Base-by-base conservation (phyloP, 2,329 filamentous ascomycete genomes). In the Cylindrodendrum hubeiense region DNA sequence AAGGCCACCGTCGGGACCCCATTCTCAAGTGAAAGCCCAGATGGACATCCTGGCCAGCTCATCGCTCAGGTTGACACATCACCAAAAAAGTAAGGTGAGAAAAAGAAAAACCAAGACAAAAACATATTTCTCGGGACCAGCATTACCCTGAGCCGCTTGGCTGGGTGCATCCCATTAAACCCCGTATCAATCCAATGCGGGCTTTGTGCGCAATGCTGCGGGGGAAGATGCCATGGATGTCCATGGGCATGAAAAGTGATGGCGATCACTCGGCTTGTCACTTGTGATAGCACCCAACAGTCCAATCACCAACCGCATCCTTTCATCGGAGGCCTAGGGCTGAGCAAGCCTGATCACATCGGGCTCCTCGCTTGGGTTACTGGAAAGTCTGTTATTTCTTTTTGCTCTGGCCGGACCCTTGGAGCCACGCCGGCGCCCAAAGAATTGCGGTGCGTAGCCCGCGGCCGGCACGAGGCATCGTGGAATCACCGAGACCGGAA, bases 261-360 rank as follows among this genome's bases (percentile, higher is more conserved):
- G 37, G 28, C 58, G 65, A 68, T 72, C 58, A 30, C 30, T 46
- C 56, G 47, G 43, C 61, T 26, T 62, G 49, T 71, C 67, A 68
- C 62, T 66, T 71, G 50, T 70, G 66, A 73, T 55, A 74, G 37
- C 28, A 19, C 15, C 19, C 33, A 34, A 44, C 24, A 22, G 39
- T 54, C 43, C 58, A 52, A 67, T 58, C 43, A 62, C 28, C 15
- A 13, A 17, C 41, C 33, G n/a, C 22, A n/a, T 46, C 51, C 26
- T 47, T 21, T 24, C 46, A 50, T 63, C 41, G 34, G 44, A 28
- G 21, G 39, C 24, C 49, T 22, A 56, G 44, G 34, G 41, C 52
- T 59, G 37, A 51, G 63, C 52, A 65, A 60, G 57, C 49, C 34
- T 43, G 46, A 26, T 55, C 46, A 52, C 46, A 51, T 22, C 22